phyloP scores from a whole-genome alignment of 805 yeast genomes.

The Priceomyces fermenticarens region DNA sequence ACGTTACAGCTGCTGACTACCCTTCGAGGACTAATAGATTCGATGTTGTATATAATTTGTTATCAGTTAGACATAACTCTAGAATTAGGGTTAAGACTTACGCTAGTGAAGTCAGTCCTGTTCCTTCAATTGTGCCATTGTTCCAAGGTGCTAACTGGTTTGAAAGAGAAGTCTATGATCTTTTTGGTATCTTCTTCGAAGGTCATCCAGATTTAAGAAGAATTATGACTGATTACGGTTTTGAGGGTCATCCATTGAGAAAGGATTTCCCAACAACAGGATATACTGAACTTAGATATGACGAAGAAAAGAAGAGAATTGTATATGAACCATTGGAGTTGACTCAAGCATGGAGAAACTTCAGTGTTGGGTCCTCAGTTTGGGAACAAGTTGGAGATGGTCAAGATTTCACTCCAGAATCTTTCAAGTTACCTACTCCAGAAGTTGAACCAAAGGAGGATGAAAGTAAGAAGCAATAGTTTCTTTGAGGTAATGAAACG shows the following conservation, averaged over 20 bases:
- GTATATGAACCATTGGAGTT: slow-evolving; percentile 88
- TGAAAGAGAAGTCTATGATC: slow-evolving; percentile 85
- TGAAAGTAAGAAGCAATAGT: slow-evolving; percentile 27
- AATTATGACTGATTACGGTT: slow-evolving; percentile 88
- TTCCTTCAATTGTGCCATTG: slow-evolving; percentile 71
- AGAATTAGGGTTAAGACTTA: slow-evolving; percentile 87
- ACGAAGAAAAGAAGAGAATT: slow-evolving; percentile 85
- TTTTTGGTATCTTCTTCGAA: slow-evolving; percentile 84
- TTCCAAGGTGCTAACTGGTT: slow-evolving; percentile 86
- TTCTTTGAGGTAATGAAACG: no score
- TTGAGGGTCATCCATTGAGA: slow-evolving; percentile 88
- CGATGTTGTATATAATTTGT: slow-evolving; percentile 80
- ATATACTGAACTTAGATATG: slow-evolving; percentile 85
- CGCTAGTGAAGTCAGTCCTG: slow-evolving; percentile 78
- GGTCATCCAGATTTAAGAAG: slow-evolving; percentile 88
- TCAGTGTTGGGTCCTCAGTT: slow-evolving; percentile 80
- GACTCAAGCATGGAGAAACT: slow-evolving; percentile 90
- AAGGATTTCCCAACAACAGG: slow-evolving; percentile 94
- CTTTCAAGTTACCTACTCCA: slow-evolving; percentile 79
- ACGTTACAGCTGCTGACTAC: slow-evolving; percentile 83
- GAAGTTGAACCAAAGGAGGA: slow-evolving; percentile 61
- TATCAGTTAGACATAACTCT: slow-evolving; percentile 80
- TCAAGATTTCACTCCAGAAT: slow-evolving; percentile 74
- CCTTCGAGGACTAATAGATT: slow-evolving; percentile 82
- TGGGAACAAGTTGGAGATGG: slow-evolving; percentile 95